Evolutionary conservation across 306 rosid species (phyloP).

Genomic region (Vigna radiata): DNA sequence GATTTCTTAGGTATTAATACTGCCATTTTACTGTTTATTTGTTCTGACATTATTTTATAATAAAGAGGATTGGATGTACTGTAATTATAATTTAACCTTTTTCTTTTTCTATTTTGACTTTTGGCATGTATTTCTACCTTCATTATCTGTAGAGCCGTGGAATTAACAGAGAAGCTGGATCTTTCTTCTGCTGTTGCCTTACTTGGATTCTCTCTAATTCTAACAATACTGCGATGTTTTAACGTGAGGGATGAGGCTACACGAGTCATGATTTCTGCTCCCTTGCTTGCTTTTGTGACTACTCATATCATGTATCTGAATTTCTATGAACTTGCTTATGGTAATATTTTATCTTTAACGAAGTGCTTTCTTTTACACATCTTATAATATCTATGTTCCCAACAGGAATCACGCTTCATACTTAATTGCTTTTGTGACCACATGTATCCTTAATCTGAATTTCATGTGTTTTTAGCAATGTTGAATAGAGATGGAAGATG

Average conservation of each 20-base stretch:
- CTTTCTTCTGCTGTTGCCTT: constrained; percentile 89
- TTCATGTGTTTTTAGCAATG: constrained; percentile 15
- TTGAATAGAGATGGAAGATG: constrained; percentile 2
- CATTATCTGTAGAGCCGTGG: constrained; percentile 76
- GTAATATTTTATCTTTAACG: constrained; percentile 55
- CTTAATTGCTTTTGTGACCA: constrained; percentile 67
- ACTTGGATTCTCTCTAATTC: constrained; percentile 78
- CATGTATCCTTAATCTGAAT: constrained; percentile 63
- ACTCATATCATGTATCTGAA: constrained; percentile 93
- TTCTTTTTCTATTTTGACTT: not conserved
- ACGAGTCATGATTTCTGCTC: constrained; percentile 94
- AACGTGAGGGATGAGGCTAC: constrained; percentile 89
- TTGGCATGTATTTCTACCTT: constrained; percentile 33
- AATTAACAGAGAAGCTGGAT: constrained; percentile 88
- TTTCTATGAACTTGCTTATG: constrained; percentile 74
- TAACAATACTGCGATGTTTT: constrained; percentile 73
- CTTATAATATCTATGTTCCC: constrained; percentile 34
- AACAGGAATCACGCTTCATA: constrained; percentile 67
- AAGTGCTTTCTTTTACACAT: not conserved
- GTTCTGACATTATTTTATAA: not conserved
- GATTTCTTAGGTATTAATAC: not conserved
- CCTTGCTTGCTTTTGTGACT: constrained; percentile 80
- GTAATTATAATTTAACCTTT: not conserved
- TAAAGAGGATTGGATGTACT: not conserved
- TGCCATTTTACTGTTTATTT: not conserved